These are phyloP conservation scores for Saccharomyces hybrid DNA, from an alignment of 1,139 yeast species.

Conservation along the genomic window DNA sequence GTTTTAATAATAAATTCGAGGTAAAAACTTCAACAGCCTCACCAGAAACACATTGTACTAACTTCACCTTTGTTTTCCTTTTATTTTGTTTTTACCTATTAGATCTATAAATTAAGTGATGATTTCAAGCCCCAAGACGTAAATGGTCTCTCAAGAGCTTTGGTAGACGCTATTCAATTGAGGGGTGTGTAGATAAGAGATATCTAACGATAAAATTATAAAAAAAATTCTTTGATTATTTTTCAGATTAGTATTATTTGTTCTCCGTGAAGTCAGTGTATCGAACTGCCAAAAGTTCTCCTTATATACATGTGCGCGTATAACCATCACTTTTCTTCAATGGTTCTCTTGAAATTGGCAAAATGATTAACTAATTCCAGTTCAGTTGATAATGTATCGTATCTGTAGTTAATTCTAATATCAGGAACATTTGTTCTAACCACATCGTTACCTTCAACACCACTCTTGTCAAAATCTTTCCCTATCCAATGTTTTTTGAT, in stretches of 20 bases:
- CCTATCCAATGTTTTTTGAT: conserved; percentile 94
- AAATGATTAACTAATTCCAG: conserved; percentile 63
- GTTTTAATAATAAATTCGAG: conserved; percentile 5
- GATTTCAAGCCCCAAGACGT: conserved; percentile 14
- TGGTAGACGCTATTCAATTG: conserved; percentile 33
- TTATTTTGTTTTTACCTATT: background rate
- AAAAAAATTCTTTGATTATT: background rate
- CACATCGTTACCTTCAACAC: conserved; percentile 74
- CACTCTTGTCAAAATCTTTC: conserved; percentile 50
- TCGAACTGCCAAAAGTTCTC: background rate
- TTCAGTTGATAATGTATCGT: conserved; percentile 75
- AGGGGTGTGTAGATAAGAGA: conserved; percentile 25
- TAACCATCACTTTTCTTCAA: background rate
- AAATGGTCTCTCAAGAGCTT: conserved; percentile 27
- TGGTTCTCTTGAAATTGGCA: conserved; percentile 21
- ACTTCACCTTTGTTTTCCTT: conserved; percentile 6
- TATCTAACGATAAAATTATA: background rate
- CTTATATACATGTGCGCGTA: background rate
- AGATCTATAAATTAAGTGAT: conserved; percentile 25
- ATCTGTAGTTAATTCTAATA: conserved; percentile 72
- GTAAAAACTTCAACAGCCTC: background rate
- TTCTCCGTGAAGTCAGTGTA: background rate
- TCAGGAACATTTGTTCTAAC: conserved; percentile 94
- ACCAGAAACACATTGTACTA: background rate
- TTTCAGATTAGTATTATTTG: background rate